phyloP scores from a whole-genome alignment of 176 grass and related monocot genomes.

The Rhipidocladum racemiflorum region DNA sequence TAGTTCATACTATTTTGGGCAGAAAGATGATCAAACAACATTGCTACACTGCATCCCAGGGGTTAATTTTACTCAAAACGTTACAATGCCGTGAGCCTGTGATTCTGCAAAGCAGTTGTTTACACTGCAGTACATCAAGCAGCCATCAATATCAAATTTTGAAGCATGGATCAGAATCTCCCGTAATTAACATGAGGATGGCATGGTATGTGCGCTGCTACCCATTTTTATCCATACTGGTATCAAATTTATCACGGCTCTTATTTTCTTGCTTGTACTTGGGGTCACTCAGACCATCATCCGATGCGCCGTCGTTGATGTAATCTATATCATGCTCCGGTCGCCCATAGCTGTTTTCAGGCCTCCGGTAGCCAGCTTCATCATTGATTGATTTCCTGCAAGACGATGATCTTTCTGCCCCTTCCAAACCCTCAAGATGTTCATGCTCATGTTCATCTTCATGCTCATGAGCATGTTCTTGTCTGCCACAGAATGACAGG shows the following conservation, averaged over 20 bases:
- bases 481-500: constrained; percentile 41
- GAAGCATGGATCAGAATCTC: not conserved
- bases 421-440: constrained; percentile 51
- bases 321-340: constrained; percentile 46
- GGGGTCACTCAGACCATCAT: constrained; percentile 26
- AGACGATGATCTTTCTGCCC: constrained; percentile 27
- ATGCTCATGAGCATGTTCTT: constrained; percentile 49
- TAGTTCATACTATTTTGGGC: not conserved
- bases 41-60: not conserved
- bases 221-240: constrained; percentile 23
- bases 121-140: not conserved
- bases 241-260: constrained; percentile 4
- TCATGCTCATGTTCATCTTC: constrained; percentile 42
- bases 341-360: constrained; percentile 35
- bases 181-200: not conserved
- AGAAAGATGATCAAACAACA: not conserved
- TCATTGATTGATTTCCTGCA: constrained; percentile 57
- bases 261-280: constrained; percentile 41
- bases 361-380: constrained; percentile 38
- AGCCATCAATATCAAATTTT: not conserved
- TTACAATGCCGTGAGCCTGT: not conserved
- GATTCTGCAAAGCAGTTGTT: not conserved
- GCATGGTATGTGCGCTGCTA: not conserved
- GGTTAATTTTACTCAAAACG: constrained; percentile 11
- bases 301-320: constrained; percentile 28